Evolutionary conservation across 2,329 filamentous ascomycete species (phyloP), one percentile per base, ranked within the genome.

Genomic region (Chrysosphaeria jannelii): DNA sequence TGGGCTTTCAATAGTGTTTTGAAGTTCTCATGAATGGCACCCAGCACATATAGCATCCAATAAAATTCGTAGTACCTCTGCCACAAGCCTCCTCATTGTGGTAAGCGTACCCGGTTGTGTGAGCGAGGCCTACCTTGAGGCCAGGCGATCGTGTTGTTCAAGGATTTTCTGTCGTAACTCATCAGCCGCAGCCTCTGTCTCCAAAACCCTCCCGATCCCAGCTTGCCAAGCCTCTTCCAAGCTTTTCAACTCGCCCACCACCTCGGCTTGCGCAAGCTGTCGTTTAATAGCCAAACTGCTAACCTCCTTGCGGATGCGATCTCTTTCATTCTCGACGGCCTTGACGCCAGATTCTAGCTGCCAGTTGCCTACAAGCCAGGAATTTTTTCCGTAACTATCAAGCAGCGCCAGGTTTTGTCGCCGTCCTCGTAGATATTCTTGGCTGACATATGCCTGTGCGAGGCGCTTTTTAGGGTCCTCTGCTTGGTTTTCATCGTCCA

Each of bases 311-410:
- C 65, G 67, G 11, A 57, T 47, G 19, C 50, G 53, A 9, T 62
- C 65, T 23, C 93, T 50, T 35, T 90, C 76, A 21, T 51, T 51
- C 51, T 93, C 81, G 13, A 88, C 37, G 8, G 42, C 42, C 23
- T 55, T 53, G 24, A 88, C 44, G 20, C 75, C 57, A 20, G 61
- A 59, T 45, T 91, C 81, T 11, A 78, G 43, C 33, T 72, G 63
- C 34, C 67, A 61, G 43, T 97, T 97, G 37, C 62, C 62, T 6
- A 89, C 57, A 26, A 97, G 52, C 81, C 85, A 93, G 7, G 75
- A 69, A 42, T 90, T 90, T 46, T 75, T 75, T 33, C 81, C 85
- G 42, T 67, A 67, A 23, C 54, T 54, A 35, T 85, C 72, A 11
- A 90, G 57, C n/a, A 90, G 53, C 2, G 52, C 48, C 10, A 90